Evolutionary conservation across 192 early-diverging fungal genomes (phyloP).

Genomic region (Coemansia furcata): DNA sequence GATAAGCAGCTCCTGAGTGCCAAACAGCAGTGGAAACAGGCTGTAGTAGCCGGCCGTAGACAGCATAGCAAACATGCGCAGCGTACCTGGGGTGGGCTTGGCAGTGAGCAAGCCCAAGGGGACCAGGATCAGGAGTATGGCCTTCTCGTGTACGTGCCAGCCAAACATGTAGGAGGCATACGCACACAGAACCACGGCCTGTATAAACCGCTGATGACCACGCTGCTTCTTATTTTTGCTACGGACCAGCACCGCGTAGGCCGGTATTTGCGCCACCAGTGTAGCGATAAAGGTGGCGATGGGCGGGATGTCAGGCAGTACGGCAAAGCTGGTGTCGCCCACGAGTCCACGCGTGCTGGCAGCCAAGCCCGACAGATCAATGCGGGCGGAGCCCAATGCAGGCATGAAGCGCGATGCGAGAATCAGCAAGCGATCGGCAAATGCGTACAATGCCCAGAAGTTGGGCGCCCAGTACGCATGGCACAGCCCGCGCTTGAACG

Average conservation of each 20-base stretch:
- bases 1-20: conserved; percentile 36
- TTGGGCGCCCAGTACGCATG: conserved; percentile 98
- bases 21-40: conserved; percentile 52
- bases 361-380: conserved; percentile 1
- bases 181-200: conserved; percentile 70
- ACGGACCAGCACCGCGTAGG: conserved; percentile 14
- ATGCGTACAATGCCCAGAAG: conserved; percentile 92
- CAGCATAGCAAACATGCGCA: conserved; percentile 44
- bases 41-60: conserved; percentile 44
- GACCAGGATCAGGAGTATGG: conserved; percentile 70
- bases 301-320: conserved; percentile 74
- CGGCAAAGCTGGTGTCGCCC: conserved; percentile 79
- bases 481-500: conserved; percentile 94
- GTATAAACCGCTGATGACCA: conserved; percentile 62
- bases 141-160: conserved; percentile 99
- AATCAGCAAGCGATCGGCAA: conserved; percentile 67
- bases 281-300: conserved; percentile 72
- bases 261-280: conserved; percentile 61
- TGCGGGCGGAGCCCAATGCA: neutral
- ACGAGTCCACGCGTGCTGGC: conserved; percentile 88
- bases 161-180: conserved; percentile 91
- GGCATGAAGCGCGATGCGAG: conserved; percentile 2
- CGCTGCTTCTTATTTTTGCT: conserved; percentile 45
- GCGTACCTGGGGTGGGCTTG: conserved; percentile 21
- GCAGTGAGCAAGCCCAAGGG: conserved; percentile 42